phyloP scores from a whole-genome alignment of 2,329 filamentous ascomycete species.

The Esteya vermicola region DNA sequence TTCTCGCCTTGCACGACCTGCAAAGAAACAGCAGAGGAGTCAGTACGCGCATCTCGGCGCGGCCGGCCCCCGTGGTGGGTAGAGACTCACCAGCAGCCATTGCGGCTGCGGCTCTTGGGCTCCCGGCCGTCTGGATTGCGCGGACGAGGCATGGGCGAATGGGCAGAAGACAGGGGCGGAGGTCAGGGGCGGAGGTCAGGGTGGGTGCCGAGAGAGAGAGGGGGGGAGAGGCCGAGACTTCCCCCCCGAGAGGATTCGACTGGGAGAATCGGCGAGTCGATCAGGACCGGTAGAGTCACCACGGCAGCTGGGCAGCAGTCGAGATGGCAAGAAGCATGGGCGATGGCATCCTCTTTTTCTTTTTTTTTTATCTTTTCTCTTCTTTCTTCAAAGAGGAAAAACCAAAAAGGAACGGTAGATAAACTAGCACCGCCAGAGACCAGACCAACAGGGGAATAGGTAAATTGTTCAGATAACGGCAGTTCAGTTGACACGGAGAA shows the following conservation, averaged over 20 bases:
- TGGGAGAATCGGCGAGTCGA: no score
- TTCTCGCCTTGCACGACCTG: slow-evolving; percentile 68
- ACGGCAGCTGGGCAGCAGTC: no score
- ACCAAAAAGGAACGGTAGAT: neutral
- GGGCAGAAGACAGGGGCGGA: no score
- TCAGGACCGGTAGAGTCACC: no score
- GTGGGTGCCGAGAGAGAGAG: neutral
- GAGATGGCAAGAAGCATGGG: no score
- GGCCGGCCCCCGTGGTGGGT: neutral
- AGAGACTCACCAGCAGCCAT: slow-evolving; percentile 46
- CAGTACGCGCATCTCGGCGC: neutral
- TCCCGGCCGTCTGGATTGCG: slow-evolving; percentile 49
- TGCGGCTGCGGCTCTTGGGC: slow-evolving; percentile 52
- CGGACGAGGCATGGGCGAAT: slow-evolving; percentile 47
- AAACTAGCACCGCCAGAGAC: no score
- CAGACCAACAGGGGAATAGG: neutral
- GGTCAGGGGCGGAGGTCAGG: neutral
- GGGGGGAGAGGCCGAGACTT: neutral
- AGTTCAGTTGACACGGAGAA: no score
- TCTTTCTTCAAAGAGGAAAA: no score
- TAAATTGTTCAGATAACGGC: neutral
- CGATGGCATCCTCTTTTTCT: neutral
- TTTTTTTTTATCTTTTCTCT: no score
- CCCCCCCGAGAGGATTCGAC: no score
- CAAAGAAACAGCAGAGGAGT: neutral